These are phyloP conservation scores for Adenanthera pavonina DNA, from an alignment of 306 rosid species.

Conservation along the genomic window DNA sequence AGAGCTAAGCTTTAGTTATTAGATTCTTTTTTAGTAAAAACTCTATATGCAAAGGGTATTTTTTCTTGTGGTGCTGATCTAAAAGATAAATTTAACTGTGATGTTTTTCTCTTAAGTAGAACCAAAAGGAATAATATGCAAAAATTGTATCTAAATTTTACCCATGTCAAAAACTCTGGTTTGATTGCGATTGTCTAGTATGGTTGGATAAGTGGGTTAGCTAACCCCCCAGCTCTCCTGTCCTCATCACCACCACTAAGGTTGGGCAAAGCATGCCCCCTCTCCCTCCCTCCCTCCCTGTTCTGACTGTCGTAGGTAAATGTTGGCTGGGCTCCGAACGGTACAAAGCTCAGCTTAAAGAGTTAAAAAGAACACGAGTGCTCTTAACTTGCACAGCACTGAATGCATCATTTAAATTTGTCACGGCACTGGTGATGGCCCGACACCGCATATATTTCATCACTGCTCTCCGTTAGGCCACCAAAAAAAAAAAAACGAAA, in stretches of 20 bases:
- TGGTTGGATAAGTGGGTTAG: background rate
- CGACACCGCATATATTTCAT: too few species aligned
- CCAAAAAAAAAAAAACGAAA: too few species aligned
- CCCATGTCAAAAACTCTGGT: background rate
- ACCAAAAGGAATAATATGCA: too few species aligned
- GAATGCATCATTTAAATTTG: too few species aligned
- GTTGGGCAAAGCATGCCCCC: background rate
- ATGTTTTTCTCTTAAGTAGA: too few species aligned
- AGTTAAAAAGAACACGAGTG: too few species aligned
- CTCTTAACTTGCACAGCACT: too few species aligned
- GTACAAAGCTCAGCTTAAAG: background rate
- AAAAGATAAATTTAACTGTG: background rate
- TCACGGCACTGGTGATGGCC: too few species aligned
- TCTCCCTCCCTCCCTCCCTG: background rate
- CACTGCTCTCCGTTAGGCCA: too few species aligned
- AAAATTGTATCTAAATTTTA: too few species aligned
- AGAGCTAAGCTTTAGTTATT: background rate
- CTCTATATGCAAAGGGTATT: background rate
- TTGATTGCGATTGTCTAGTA: background rate
- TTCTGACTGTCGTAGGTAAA: background rate
- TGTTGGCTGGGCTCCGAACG: background rate
- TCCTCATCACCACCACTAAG: background rate
- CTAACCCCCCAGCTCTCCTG: background rate
- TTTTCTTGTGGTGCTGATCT: background rate
- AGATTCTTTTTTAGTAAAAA: background rate